Evolutionary conservation across 345 rosid genomes (phyloP).

Genomic region (Hypericum perforatum): DNA sequence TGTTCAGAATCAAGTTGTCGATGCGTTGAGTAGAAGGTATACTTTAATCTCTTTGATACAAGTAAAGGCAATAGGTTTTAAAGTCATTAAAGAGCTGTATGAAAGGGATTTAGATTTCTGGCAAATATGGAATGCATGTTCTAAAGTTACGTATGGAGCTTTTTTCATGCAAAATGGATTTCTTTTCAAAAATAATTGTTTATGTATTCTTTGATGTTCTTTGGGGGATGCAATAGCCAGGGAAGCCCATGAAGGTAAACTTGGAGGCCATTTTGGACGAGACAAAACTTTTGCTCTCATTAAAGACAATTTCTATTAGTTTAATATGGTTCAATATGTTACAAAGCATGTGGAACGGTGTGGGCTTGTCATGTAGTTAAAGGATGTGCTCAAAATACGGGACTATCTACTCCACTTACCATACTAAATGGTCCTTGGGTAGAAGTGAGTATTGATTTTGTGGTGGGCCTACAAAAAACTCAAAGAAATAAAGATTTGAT

Average conservation of each 20-base stretch:
- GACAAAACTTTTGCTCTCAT: too few relatives aligned
- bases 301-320: not conserved
- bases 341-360: not conserved
- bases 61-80: not conserved
- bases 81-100: not conserved
- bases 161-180: not conserved
- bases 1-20: not conserved
- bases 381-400: not conserved
- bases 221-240: not conserved
- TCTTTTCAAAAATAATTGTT: not conserved
- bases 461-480: not conserved
- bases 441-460: not conserved
- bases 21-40: not conserved
- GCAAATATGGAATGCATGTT: not conserved
- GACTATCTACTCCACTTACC: not conserved
- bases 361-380: not conserved
- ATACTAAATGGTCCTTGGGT: not conserved
- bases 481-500: not conserved
- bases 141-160: not conserved
- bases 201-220: not conserved
- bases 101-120: not conserved
- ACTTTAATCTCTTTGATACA: not conserved
- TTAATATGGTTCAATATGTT: not conserved
- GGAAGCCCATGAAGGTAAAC: not conserved
- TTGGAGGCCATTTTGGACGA: constrained; percentile 2